Evolutionary conservation across 176 grass and related monocot genomes (phyloP).

Genomic region (Miscanthus lutarioriparius): DNA sequence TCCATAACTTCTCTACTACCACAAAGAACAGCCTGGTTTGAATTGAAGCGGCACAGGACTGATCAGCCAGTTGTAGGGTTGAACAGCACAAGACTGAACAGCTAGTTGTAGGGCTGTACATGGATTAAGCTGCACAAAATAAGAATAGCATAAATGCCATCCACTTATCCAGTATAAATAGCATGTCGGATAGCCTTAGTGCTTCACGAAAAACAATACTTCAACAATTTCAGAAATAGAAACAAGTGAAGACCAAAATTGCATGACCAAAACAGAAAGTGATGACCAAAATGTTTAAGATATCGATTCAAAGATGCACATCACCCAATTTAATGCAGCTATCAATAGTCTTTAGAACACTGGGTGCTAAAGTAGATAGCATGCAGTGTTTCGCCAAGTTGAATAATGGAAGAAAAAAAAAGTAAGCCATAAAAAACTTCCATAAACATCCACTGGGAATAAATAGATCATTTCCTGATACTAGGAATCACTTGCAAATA

Average conservation of each 20-base stretch:
- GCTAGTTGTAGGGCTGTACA: neutral
- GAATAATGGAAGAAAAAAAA: neutral
- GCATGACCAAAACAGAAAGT: neutral
- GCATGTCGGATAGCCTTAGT: neutral
- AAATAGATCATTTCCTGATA: neutral
- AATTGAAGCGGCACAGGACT: neutral
- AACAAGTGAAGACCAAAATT: neutral
- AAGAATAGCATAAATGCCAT: neutral
- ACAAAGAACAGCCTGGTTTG: neutral
- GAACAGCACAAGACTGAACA: neutral
- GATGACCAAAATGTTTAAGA: neutral
- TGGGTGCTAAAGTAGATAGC: neutral
- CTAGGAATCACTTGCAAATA: slow-evolving; percentile 15
- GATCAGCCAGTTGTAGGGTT: neutral
- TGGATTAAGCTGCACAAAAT: slow-evolving; percentile 4
- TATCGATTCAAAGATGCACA: neutral
- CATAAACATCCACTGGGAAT: neutral
- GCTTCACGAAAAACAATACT: neutral
- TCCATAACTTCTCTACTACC: neutral
- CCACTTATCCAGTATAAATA: neutral
- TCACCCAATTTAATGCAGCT: neutral
- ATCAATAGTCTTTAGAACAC: neutral
- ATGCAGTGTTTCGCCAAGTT: neutral
- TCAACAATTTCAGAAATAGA: neutral
- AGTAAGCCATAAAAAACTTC: neutral